Evolutionary conservation across 2,329 filamentous ascomycete species (phyloP).

Genomic region (Alternaria dauci): DNA sequence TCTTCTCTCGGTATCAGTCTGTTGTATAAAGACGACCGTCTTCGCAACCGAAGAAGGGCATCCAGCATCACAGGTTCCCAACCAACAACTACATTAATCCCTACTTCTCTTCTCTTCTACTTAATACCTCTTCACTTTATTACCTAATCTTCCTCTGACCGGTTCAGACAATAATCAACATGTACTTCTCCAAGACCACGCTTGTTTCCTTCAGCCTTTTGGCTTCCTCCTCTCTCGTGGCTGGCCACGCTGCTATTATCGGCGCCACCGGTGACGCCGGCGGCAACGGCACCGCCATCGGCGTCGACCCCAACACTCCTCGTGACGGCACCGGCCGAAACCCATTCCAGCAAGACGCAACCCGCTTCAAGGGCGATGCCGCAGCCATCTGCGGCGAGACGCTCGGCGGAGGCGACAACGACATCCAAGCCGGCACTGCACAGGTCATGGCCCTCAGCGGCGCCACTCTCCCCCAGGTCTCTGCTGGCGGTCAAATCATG

Average conservation of each 20-base stretch:
- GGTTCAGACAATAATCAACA: conserved; percentile 50
- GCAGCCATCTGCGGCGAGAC: conserved; percentile 67
- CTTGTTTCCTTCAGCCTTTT: conserved; percentile 59
- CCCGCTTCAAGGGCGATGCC: conserved; percentile 65
- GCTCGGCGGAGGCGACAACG: conserved; percentile 63
- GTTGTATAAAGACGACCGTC: conserved; percentile 40
- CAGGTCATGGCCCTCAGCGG: conserved; percentile 67
- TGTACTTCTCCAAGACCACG: conserved; percentile 54
- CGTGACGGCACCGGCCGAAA: conserved; percentile 67
- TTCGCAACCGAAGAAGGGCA: conserved; percentile 34
- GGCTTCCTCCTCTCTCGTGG: conserved; percentile 63
- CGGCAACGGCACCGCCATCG: conserved; percentile 60
- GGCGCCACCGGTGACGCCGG: conserved; percentile 66
- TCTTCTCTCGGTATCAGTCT: background rate
- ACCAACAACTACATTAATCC: conserved; percentile 47
- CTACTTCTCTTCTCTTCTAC: conserved; percentile 40
- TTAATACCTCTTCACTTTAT: conserved; percentile 34
- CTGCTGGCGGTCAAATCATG: conserved; percentile 59
- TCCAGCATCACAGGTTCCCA: conserved; percentile 47
- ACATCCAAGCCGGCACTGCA: conserved; percentile 64
- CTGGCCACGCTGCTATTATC: conserved; percentile 69
- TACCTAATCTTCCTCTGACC: conserved; percentile 43
- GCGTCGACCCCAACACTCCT: conserved; percentile 65
- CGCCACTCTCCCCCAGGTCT: conserved; percentile 66
- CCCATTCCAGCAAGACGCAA: conserved; percentile 71